Evolutionary conservation across 768 basidiomycete genomes (phyloP), one percentile per base, ranked within the genome.

Genomic region (Trametes cubensis): DNA sequence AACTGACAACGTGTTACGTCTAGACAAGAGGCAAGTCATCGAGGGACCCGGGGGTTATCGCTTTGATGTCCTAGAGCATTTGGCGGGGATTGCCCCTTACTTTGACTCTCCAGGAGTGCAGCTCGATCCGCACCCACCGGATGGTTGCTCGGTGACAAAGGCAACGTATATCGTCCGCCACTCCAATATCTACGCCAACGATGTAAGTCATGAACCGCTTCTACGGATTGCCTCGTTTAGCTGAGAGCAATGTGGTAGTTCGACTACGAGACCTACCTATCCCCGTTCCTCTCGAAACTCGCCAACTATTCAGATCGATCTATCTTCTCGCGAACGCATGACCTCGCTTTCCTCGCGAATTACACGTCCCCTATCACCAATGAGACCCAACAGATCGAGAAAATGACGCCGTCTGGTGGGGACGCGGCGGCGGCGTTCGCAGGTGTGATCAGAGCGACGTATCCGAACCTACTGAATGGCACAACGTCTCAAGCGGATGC

Each of bases 181-280:
- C 49, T 68, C 67, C 3, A 66, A 68, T 40, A 68, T 65, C 7
- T 66, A 68, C 34, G 67, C 64, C 34, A 67, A 67, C 20, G 66
- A 65, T 25, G 63, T 64, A 18, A 10, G 63, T 51, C 10, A 3
- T 18, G 6, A 6, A 11, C 1, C 6, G 21, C 39, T 38, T 14
- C 1, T 14, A 25, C 13, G 20, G 30, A 34, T 17, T 6, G 49
- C 14, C 4, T 2, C 10, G 2, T 3, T 39, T 4, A 21, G 21
- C 20, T 23, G 8, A 25, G 23, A 18, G 11, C 10, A 6, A 20
- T 26, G 2, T 23, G 4, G 14, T 18, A 64, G 63, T 67, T 60
- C 38, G 66, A 67, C 20, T 67, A 67, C 30, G 64, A 65, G 55
- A 62, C 56, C 3, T 63, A 56, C 46, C 42, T 67, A 20, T 53